Evolutionary conservation across 805 yeast genomes (phyloP), one percentile per base, ranked within the genome.

Genomic region (Jamesozyma lodderae): DNA sequence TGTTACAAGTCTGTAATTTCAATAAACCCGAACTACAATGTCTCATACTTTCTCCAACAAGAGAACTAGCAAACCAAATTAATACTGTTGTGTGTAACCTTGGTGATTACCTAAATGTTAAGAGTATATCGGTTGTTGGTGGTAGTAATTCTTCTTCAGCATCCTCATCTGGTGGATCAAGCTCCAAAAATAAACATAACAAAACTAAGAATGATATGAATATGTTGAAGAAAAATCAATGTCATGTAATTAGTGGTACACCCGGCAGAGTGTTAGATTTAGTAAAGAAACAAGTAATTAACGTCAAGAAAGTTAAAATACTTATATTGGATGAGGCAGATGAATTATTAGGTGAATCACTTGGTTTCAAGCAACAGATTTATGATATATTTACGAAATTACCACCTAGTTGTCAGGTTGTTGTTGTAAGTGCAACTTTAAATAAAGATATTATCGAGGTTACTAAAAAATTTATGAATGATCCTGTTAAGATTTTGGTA

Each of bases 241-340:
- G 80, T 54, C 96, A 92, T 54, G 79, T 92, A 29, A 84, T 92
- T 29, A 88, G 92, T 60, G 98, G 98, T 37, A 92, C 98, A 10
- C 98, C 98, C 24, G 98, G 98, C 40, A 75, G 98, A 57, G 95
- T 90, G 28, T 63, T 73, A 44, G 98, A 92, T 66, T 77, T 92
- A 81, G 77, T 92, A 46, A 83, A 83, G 57, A 76, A 96, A 63
- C 77, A 94, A 48, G 72, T 72, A 51, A 69, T 92, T 52, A 68
- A 70, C 46, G 76, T 92, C 13, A 77, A 87, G 50, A 72, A 79
- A 53, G 70, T 87, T 49, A 86, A 88, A 68, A 81, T 92, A 83
- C 68, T 90, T 48, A 76, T 92, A 46, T 68, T 92, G 53, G 98
- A 92, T 65, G 98, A 92, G 66, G 98, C 98, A 15, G 98, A 92